Evolutionary conservation across 2,329 filamentous ascomycete species (phyloP), one percentile per base, ranked within the genome.

Genomic region (Orbilia brochopaga): DNA sequence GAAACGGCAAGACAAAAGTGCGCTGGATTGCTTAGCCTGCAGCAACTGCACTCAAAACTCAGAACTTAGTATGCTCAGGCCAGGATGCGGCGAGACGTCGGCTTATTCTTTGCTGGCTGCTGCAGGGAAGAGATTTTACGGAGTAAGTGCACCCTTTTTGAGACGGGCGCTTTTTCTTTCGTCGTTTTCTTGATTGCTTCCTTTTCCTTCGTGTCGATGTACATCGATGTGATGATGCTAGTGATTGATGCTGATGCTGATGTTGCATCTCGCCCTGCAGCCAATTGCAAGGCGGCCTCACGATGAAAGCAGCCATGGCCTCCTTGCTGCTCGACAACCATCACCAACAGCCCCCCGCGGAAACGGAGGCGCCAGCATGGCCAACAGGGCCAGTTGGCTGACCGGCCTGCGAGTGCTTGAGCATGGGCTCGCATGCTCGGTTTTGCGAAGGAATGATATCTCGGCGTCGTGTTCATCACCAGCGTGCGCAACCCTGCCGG

Each of bases 121-220:
- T 23, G 19, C 44, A 48, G 44, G 44, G 44, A 48, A 48, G 15
- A 48, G 44, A 48, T 23, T 48, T 48, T 23, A 48, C 27, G 27
- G 27, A 32, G 27, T 32, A 32, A 32, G 27, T 32, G 27, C 27
- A 32, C 8, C 3, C 27, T 3, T 8, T n/a, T 32, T 42, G 44
- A 48, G 44, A 48, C 44, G 44, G 44, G 44, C 44, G 15, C 44
- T 48, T 48, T 44, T 23, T 48, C 37, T 42, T 42, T 42, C 27
- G 8, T 32, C 27, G 27, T 42, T 42, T n/a, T 42, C 13, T 42
- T 42, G n/a, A 3, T 42, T 42, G 13, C 13, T 42, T 15, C 37
- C n/a, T 42, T 15, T 42, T 15, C 37, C 37, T 13, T 13, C n/a
- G 11, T 17, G 11, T 17, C 37, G 11, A 13, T 13, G 11, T 42